These are phyloP conservation scores for Microglena sp. DNA, from an alignment of 139 green algal species.

Conservation along the genomic window DNA sequence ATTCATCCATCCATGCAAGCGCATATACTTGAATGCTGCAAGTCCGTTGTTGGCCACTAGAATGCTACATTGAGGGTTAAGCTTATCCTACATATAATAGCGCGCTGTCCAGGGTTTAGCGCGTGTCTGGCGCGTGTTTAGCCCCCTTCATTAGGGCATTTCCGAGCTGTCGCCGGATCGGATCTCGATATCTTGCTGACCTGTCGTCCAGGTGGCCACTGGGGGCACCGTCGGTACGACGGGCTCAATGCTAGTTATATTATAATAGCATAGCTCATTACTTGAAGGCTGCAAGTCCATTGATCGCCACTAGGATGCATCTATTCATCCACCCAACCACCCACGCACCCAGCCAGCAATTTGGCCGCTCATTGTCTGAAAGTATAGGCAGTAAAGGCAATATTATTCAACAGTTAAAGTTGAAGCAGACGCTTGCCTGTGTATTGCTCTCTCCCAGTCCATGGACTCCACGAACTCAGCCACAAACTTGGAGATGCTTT, in stretches of 20 bases:
- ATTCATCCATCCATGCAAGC: background rate
- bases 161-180: background rate
- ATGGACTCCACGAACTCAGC: background rate
- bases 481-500: background rate
- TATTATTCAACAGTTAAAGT: background rate
- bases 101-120: too few relatives aligned
- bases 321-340: too few relatives aligned
- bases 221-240: constrained; percentile 1
- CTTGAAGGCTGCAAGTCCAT: background rate
- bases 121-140: too few relatives aligned
- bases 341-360: too few relatives aligned
- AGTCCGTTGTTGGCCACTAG: constrained; percentile 94
- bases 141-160: background rate
- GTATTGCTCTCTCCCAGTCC: background rate
- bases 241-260: background rate
- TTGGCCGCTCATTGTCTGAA: background rate
- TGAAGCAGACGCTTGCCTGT: too few relatives aligned
- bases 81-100: background rate
- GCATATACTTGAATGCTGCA: constrained; percentile 50
- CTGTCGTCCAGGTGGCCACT: constrained; percentile 91
- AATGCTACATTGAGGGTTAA: constrained; percentile 43
- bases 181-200: constrained; percentile 74
- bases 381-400: background rate
- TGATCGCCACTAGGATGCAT: background rate
- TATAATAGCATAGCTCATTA: background rate